Percentiles rank a stretch among this genome's conserved stretches.
These are phyloP conservation scores for Phanerochaete carnosa DNA, from an alignment of 768 basidiomycete species.

Conservation along the genomic window DNA sequence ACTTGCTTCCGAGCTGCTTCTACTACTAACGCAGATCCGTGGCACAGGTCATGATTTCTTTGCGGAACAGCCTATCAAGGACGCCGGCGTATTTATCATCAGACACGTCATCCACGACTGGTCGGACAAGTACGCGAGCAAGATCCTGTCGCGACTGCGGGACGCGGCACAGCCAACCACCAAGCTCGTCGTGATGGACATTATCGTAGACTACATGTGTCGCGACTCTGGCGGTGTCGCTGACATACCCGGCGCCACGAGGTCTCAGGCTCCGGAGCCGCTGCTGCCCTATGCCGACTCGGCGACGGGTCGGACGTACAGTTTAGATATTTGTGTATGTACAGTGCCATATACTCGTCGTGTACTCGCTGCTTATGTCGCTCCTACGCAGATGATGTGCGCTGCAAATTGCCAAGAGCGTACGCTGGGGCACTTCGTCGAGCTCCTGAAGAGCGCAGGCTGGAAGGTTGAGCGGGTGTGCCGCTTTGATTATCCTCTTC, in stretches of 20 bases:
- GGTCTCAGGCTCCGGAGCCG: slow-evolving; percentile 20
- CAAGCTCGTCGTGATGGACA: slow-evolving; percentile 40
- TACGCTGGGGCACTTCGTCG: slow-evolving; percentile 24
- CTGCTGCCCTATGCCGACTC: slow-evolving; percentile 25
- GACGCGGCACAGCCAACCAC: slow-evolving; percentile 34
- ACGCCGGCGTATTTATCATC: slow-evolving; percentile 36
- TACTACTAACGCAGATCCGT: neutral
- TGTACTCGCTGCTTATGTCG: no score
- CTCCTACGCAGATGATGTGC: no score
- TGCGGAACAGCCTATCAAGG: slow-evolving; percentile 30
- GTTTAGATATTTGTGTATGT: slow-evolving; percentile 18
- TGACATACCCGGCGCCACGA: slow-evolving; percentile 24
- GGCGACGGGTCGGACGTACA: slow-evolving; percentile 16
- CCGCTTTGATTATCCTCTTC: neutral
- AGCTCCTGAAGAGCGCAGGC: slow-evolving; percentile 20
- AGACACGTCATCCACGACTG: slow-evolving; percentile 38
- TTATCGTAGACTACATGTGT: slow-evolving; percentile 30
- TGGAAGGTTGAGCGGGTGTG: slow-evolving; percentile 28
- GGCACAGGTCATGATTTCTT: slow-evolving; percentile 34
- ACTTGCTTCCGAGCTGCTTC: neutral
- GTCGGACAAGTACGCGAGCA: slow-evolving; percentile 29
- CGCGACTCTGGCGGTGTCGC: neutral
- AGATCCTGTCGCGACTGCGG: slow-evolving; percentile 36
- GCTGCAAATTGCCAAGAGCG: slow-evolving; percentile 29
- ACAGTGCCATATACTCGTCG: neutral